Base-by-base conservation (phyloP, 176 grass and related monocot species). In the Juncus inflexus region DNA sequence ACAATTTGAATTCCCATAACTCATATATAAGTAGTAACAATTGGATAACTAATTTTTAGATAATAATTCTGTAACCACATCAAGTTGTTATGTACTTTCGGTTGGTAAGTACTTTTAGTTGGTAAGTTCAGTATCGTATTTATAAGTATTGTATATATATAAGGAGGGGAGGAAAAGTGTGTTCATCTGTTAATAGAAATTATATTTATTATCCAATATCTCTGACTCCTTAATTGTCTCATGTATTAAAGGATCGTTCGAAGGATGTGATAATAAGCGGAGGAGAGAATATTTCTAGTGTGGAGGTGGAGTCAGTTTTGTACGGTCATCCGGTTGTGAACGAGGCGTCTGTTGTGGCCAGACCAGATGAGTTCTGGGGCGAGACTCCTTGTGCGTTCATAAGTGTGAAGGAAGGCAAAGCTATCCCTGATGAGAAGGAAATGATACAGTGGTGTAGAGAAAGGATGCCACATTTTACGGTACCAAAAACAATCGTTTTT, bases 381-480 rank as follows among this genome's bases (percentile, higher is more conserved):
- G 91, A 96, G 74, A 96, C 87, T 39, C 87, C 91, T 4, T 96
- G 91, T 78, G 91, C 91, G 14, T 96, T 96, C 76, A 35, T 87
- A 3, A 85, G 87, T 74, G 10, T 85, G 3, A 86, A 87, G 58
- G 73, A 83, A 0, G 86, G 64, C 5, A 5, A 15, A 47, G 40
- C 42, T 3, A 19, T 35, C 73, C 71, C 85, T 42, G 75, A 60
- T 42, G 79, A 83, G 58, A 55, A 37, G 8, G 87, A 81, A n/a
- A 71, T 96, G 35, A 58, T 83, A 0, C 58, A 54, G 1, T 96
- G 91, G 91, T 78, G 91, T 84, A 74, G 91, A 7, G 61, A 90
- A 66, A 73, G 91, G 51, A 83, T 96, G 91, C 76, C 91, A 1
- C 81, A 49, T 1, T 96, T 87, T 76, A 96, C 87, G 91, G 81